phyloP scores from a whole-genome alignment of 83 land plant species.

The Thuja plicata region DNA sequence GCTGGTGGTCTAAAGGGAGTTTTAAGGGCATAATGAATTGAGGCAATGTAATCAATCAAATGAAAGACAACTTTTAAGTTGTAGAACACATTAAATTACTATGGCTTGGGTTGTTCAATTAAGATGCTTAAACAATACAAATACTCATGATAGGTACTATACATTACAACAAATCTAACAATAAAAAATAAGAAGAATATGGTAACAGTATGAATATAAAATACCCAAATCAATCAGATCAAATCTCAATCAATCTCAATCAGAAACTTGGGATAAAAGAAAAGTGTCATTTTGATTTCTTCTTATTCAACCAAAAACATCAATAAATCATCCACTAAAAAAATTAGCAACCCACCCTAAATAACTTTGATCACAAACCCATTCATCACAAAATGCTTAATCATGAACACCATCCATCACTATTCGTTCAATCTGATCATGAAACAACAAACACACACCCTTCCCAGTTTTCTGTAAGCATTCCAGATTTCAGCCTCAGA shows the following conservation, averaged over 20 bases:
- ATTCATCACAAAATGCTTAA: too few species aligned
- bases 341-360: not conserved
- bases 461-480: slow-evolving; percentile 64
- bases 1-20: too few species aligned
- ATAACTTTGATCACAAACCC: not conserved
- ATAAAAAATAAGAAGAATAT: not conserved
- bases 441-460: slow-evolving; percentile 38
- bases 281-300: too few species aligned
- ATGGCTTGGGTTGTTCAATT: not conserved
- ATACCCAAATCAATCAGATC: too few species aligned
- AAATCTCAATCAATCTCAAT: too few species aligned
- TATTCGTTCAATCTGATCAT: too few species aligned
- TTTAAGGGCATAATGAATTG: too few species aligned
- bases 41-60: too few species aligned
- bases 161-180: not conserved
- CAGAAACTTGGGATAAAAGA: too few species aligned
- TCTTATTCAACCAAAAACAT: not conserved
- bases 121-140: not conserved
- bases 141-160: not conserved
- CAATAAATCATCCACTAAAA: not conserved
- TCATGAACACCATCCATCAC: too few species aligned
- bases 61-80: too few species aligned
- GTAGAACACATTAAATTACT: not conserved
- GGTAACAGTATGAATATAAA: not conserved
- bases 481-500: slow-evolving; percentile 54